These are phyloP conservation scores for Penicillium atrosanguineum DNA, from an alignment of 495 filamentous ascomycete genomes.

Conservation along the genomic window DNA sequence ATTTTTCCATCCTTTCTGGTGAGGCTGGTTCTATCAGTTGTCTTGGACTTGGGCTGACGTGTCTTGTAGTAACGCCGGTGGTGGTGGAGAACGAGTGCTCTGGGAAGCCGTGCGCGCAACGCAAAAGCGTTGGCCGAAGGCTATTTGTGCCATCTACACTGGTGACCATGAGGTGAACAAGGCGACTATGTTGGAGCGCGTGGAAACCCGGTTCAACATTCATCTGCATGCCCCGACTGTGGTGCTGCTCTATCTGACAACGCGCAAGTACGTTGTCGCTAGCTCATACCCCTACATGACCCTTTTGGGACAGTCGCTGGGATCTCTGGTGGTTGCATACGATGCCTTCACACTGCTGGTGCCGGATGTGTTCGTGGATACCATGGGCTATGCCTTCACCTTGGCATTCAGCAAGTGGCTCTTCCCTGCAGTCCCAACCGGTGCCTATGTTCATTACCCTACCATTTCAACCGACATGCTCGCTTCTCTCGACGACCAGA, in stretches of 20 bases:
- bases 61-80: slow-evolving; percentile 77
- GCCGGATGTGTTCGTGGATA: slow-evolving; percentile 93
- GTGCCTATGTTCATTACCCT: slow-evolving; percentile 95
- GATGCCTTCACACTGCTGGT: slow-evolving; percentile 91
- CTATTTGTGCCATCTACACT: slow-evolving; percentile 88
- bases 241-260: slow-evolving; percentile 84
- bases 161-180: slow-evolving; percentile 89
- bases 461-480: slow-evolving; percentile 99
- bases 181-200: slow-evolving; percentile 69
- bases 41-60: slow-evolving; percentile 1
- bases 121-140: slow-evolving; percentile 83
- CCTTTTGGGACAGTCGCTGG: slow-evolving; percentile 87
- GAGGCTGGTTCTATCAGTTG: slow-evolving; percentile 16
- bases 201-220: slow-evolving; percentile 91
- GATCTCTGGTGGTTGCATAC: slow-evolving; percentile 80
- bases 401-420: slow-evolving; percentile 78
- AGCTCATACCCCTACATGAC: slow-evolving; percentile 91
- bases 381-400: slow-evolving; percentile 96
- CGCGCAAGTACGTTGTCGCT: slow-evolving; percentile 77
- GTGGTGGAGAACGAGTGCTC: slow-evolving; percentile 92
- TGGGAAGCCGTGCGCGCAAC: slow-evolving; percentile 95
- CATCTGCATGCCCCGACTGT: slow-evolving; percentile 78
- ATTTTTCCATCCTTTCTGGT: slow-evolving; percentile 98
- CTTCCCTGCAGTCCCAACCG: slow-evolving; percentile 79
- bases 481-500: slow-evolving; percentile 65